Conservation (phyloP, 805 yeast genomes). For the Lachancea quebecensis region DNA sequence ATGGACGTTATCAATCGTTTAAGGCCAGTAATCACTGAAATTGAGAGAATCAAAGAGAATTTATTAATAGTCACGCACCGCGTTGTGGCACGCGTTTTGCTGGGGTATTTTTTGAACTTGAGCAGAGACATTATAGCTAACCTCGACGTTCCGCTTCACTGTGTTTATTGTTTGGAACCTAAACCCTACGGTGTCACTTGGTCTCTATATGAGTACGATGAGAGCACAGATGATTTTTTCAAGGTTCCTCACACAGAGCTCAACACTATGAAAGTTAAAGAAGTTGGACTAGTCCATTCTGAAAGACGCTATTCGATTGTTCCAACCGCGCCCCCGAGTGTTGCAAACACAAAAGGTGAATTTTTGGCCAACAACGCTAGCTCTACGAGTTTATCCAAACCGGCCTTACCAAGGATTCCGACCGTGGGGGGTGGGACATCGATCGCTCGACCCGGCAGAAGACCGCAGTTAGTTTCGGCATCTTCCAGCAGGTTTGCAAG, state of each 20-base stretch:
- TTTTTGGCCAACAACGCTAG: conserved; percentile 6
- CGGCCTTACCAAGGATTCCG: conserved; percentile 7
- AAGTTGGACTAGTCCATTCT: conserved; percentile 61
- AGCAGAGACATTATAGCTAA: conserved; percentile 76
- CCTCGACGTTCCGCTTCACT: conserved; percentile 87
- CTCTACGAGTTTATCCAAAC: conserved; percentile 4
- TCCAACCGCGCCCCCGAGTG: conserved; percentile 59
- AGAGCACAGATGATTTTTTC: conserved; percentile 65
- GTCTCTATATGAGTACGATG: conserved; percentile 83
- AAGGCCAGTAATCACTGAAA: conserved; percentile 83
- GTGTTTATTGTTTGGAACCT: conserved; percentile 82
- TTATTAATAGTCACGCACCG: conserved; percentile 79
- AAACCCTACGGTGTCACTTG: conserved; percentile 96
- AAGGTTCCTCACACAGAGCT: conserved; percentile 45
- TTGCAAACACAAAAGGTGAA: conserved; percentile 12
- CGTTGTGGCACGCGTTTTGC: conserved; percentile 78
- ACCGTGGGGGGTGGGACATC: conserved; percentile 5
- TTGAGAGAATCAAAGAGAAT: conserved; percentile 87
- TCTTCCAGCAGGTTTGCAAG: conserved; percentile 8
- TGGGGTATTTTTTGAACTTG: conserved; percentile 85
- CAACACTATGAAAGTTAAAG: conserved; percentile 48
- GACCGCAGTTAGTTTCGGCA: conserved; percentile 5
- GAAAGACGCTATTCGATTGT: conserved; percentile 68
- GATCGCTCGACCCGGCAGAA: conserved; percentile 1
- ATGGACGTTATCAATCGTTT: conserved; percentile 87